Evolutionary conservation across 805 yeast species (phyloP), one percentile per base, ranked within the genome.

Genomic region (Saccharomycopsis fodiens): DNA sequence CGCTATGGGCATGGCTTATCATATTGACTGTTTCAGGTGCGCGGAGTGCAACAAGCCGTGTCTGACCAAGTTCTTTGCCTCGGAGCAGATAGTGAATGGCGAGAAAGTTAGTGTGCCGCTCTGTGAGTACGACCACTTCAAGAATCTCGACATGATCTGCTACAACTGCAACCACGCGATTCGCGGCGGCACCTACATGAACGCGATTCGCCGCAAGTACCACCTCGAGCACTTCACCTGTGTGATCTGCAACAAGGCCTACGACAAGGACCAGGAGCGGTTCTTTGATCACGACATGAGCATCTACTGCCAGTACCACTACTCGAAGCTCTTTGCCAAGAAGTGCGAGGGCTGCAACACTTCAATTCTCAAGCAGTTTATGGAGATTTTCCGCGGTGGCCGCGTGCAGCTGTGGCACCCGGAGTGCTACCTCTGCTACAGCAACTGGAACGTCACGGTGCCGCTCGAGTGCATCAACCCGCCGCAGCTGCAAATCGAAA

Each of bases 321-420:
- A 87, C 59, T 80, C 96, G n/a, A 79, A 80, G 52, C 67, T 77
- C 41, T 82, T 80, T 61, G 96, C 97, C 1, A 82, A 83, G 27
- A 80, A 81, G 46, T 93, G 99, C 65, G 94, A 86, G 65, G 96
- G 97, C 27, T 93, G 99, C 65, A 74, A 80, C 47, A 81, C 85
- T 31, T 85, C 97, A 1, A 93, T 94, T 43, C 75, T 94, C 31
- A 88, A 88, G 59, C 97, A 93, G 59, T 93, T 88, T 62, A 96
- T 91, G 31, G 96, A 91, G 62, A 78, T 91, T 38, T 85, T 79
- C 50, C 73, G 93, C 54, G 96, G 96, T 42, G 96, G 96, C 19
- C 74, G 82, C 54, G 82, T 85, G 48, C 95, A 89, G 61, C 95
- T 87, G 60, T 93, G 99, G 99, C 99, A 93, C 64, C 97, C 97